A percentile compares a stretch with the other conserved stretches of the same genome.
Conservation (phyloP, 179 eudicot genomes). For the Gypsophila paniculata region DNA sequence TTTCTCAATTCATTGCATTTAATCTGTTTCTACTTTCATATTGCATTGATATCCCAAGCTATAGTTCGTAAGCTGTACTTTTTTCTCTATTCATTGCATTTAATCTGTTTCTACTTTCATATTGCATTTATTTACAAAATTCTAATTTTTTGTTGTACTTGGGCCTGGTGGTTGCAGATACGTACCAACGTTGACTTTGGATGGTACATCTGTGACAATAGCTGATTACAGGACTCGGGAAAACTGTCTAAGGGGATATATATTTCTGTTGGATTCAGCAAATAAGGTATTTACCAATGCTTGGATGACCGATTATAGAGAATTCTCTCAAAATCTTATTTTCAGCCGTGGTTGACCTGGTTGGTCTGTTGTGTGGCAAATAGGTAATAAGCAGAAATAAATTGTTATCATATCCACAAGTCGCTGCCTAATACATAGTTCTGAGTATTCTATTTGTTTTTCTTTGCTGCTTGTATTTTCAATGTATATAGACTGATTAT, state of each 20-base stretch:
- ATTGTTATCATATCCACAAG: background rate
- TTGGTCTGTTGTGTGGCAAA: background rate
- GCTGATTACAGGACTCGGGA: constrained; percentile 69
- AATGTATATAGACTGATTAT: too few relatives aligned
- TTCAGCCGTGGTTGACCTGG: background rate
- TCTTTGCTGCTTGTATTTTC: background rate
- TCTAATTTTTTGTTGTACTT: constrained; percentile 1
- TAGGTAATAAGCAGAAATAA: background rate
- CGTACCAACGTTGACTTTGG: constrained; percentile 65
- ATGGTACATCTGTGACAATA: constrained; percentile 63
- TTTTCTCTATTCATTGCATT: constrained; percentile 4
- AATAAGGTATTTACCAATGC: constrained; percentile 42
- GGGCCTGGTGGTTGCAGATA: constrained; percentile 42
- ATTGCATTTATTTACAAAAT: background rate
- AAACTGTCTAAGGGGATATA: constrained; percentile 65
- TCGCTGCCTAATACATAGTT: background rate
- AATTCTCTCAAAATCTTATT: constrained; percentile 3
- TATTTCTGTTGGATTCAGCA: constrained; percentile 56
- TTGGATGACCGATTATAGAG: background rate
- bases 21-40: background rate
- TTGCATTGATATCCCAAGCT: constrained; percentile 58
- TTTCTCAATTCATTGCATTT: constrained; percentile 2
- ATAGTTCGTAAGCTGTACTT: constrained; percentile 49
- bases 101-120: background rate
- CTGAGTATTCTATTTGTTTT: background rate